These are phyloP conservation scores for Sungouiella thailandica DNA, from an alignment of 805 yeast species.

Conservation along the genomic window DNA sequence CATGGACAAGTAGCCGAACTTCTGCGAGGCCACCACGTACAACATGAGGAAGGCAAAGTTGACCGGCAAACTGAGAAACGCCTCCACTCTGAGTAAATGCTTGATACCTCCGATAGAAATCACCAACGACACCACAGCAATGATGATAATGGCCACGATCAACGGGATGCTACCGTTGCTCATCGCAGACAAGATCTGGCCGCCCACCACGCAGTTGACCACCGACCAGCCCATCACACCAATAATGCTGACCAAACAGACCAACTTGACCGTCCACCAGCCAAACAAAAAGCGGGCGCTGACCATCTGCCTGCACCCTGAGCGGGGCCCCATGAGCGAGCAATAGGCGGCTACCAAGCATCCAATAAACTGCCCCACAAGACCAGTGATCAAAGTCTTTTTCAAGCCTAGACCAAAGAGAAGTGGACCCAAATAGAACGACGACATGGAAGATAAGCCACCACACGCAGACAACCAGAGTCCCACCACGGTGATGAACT, in stretches of 20 bases:
- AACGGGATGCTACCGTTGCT: conserved; percentile 64
- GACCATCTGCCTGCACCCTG: conserved; percentile 88
- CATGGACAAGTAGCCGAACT: conserved; percentile 31
- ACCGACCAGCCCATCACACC: conserved; percentile 94
- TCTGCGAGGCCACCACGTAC: conserved; percentile 55
- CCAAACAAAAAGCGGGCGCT: conserved; percentile 78
- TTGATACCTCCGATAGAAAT: conserved; percentile 78
- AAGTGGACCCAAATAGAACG: conserved; percentile 72
- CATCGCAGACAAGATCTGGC: conserved; percentile 68
- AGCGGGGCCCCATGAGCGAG: conserved; percentile 82
- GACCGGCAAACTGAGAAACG: conserved; percentile 64
- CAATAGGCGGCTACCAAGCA: conserved; percentile 78
- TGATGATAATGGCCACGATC: conserved; percentile 69
- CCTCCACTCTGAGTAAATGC: conserved; percentile 63
- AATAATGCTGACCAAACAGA: conserved; percentile 63
- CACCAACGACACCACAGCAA: conserved; percentile 55
- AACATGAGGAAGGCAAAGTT: conserved; percentile 60
- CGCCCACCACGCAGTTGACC: conserved; percentile 85
- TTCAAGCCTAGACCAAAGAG: conserved; percentile 64
- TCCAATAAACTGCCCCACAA: conserved; percentile 62
- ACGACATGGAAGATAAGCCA: conserved; percentile 84
- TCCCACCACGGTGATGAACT: conserved; percentile 50
- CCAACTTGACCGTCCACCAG: conserved; percentile 76
- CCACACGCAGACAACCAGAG: conserved; percentile 86
- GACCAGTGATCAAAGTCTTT: conserved; percentile 58